Conservation (phyloP, 805 yeast genomes). For the Pichia eremophila region DNA sequence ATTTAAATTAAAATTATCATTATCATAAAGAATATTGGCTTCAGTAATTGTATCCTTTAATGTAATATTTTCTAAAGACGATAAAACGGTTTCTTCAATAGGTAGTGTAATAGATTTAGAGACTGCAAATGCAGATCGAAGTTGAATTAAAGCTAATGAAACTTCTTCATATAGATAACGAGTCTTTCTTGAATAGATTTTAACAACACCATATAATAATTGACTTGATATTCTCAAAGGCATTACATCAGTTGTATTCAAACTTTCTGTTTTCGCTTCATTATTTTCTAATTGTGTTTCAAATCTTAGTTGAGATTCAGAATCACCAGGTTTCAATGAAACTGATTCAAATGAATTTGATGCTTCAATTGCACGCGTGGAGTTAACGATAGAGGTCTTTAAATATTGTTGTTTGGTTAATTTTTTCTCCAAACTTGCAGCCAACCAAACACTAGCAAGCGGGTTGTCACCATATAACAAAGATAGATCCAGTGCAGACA, state of each 20-base stretch:
- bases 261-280: background rate
- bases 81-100: slow-evolving; percentile 48
- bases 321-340: background rate
- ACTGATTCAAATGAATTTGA: slow-evolving; percentile 13
- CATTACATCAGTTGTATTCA: slow-evolving; percentile 39
- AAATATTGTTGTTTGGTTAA: slow-evolving; percentile 64
- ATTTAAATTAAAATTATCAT: slow-evolving; percentile 38
- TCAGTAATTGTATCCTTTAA: slow-evolving; percentile 74
- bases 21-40: slow-evolving; percentile 61
- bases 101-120: slow-evolving; percentile 47
- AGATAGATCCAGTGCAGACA: background rate
- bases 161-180: slow-evolving; percentile 78
- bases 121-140: slow-evolving; percentile 56
- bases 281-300: background rate
- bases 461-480: slow-evolving; percentile 31
- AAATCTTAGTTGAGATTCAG: slow-evolving; percentile 10
- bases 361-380: slow-evolving; percentile 55
- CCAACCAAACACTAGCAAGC: slow-evolving; percentile 84
- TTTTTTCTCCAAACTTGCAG: slow-evolving; percentile 78
- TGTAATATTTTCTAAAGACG: slow-evolving; percentile 49
- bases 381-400: slow-evolving; percentile 59
- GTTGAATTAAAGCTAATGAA: slow-evolving; percentile 58
- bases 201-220: slow-evolving; percentile 73
- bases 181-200: slow-evolving; percentile 80
- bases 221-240: slow-evolving; percentile 82